Base-by-base conservation (phyloP, 2,329 filamentous ascomycete genomes). In the Lecanicillium sp. region DNA sequence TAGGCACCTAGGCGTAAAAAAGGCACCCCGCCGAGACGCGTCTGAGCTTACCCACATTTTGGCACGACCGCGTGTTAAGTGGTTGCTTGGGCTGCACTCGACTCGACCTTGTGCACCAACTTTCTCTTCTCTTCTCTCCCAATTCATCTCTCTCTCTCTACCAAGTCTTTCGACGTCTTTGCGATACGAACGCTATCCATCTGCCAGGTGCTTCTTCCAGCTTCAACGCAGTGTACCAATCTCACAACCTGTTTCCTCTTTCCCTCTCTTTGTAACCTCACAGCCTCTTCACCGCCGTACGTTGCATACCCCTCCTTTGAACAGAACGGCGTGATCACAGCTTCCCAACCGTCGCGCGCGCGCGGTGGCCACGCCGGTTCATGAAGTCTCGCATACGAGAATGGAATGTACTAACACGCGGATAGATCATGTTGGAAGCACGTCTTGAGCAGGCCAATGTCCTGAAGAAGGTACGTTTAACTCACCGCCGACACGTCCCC, bases 391-490 rank as follows among this genome's bases (percentile, higher is more conserved):
- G 11, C 22, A 18, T 12, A 3, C 14, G 15, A 17, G 20, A 36
- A 7, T 13, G 11, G 17, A 7, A 13, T 11, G 15, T 25, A 35
- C 37, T 43, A 15, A 43, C 41, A 8, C 13, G 17, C 31, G 7
- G 13, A 15, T 35, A 72, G 71, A 60, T 47, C 7, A 77, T 97
- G 90, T 81, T 98, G 71, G 92, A 98, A 78, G 92, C 92, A 79
- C 85, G 89, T 69, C 78, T 98, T 66, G 85, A 92, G 64, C 89
- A 97, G 75, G 90, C 94, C 47, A 76, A 79, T 58, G 75, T 94
- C 63, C 78, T 98, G 62, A 98, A 98, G 76, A 95, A 92, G 84
- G 88, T 90, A 66, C 46, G 64, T 29, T 17, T n/a, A 15, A 11
- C 33, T 33, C 13, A 30, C 5, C 17, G 28, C 25, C 27, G 2